These are phyloP conservation scores for Bolboschoenoplectus hybrid DNA, from an alignment of 202 grass and related monocot genomes.

Conservation along the genomic window DNA sequence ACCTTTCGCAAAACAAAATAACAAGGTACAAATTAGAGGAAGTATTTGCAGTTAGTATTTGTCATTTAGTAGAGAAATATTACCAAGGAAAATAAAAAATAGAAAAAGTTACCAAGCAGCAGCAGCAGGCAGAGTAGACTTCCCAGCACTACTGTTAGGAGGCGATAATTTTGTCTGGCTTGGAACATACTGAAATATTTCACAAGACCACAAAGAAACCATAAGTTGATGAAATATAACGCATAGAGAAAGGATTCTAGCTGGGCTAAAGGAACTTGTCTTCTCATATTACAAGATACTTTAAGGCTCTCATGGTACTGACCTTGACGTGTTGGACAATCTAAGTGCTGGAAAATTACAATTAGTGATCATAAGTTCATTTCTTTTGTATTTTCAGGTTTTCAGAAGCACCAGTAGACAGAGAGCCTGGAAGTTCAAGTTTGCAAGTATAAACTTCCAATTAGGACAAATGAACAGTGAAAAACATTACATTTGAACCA, in stretches of 20 bases:
- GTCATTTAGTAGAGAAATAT: constrained; percentile 29
- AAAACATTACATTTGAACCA: constrained; percentile 54
- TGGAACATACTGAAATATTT: constrained; percentile 56
- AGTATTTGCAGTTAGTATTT: constrained; percentile 37
- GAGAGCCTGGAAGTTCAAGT: not conserved
- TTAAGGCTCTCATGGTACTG: not conserved
- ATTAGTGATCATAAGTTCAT: not conserved
- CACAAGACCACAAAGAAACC: constrained; percentile 4
- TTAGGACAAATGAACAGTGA: constrained; percentile 20
- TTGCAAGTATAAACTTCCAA: not conserved
- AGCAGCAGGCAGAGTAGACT: constrained; percentile 69
- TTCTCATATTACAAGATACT: not conserved
- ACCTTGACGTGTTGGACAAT: not conserved
- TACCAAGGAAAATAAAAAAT: constrained; percentile 18
- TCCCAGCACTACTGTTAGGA: constrained; percentile 73
- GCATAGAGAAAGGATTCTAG: not conserved
- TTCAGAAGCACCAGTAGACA: not conserved
- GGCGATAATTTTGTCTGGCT: constrained; percentile 61
- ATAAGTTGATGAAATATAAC: not conserved
- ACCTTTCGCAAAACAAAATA: not conserved
- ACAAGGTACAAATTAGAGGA: too few relatives aligned
- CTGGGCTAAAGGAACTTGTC: not conserved
- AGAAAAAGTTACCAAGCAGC: constrained; percentile 68
- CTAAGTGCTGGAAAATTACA: not conserved
- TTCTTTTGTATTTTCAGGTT: not conserved